phyloP scores from a whole-genome alignment of 352 stramenopile genomes.

The Phytophthora rubi region DNA sequence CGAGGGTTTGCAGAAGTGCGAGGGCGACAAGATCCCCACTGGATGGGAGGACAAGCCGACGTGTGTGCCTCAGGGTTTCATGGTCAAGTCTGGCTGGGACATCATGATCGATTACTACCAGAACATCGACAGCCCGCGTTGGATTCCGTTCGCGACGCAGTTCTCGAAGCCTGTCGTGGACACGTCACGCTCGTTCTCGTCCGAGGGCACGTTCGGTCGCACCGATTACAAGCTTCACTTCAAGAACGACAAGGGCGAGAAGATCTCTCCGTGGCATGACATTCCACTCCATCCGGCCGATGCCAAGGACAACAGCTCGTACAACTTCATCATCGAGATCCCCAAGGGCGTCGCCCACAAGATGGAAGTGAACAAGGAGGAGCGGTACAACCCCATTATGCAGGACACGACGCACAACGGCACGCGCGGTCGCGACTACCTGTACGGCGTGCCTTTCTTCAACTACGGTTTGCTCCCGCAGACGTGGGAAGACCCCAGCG shows the following conservation, averaged over 20 bases:
- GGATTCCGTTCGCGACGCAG: constrained; percentile 82
- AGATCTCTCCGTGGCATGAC: constrained; percentile 98
- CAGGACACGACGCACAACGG: constrained; percentile 98
- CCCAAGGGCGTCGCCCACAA: constrained; percentile 97
- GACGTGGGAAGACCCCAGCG: constrained; percentile 98
- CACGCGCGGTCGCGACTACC: constrained; percentile 94
- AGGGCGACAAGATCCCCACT: constrained; percentile 64
- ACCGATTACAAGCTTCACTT: constrained; percentile 83
- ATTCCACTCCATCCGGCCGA: constrained; percentile 86
- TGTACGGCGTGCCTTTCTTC: constrained; percentile 98
- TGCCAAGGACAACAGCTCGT: constrained; percentile 58
- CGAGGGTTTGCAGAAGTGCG: constrained; percentile 93
- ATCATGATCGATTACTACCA: constrained; percentile 99
- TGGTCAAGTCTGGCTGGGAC: constrained; percentile 98
- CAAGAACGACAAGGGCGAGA: constrained; percentile 68
- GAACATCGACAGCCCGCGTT: constrained; percentile 90
- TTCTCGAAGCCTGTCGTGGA: constrained; percentile 62
- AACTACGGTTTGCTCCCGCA: constrained; percentile 99
- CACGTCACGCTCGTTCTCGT: constrained; percentile 52
- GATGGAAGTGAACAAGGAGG: constrained; percentile 98
- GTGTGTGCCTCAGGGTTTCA: constrained; percentile 98
- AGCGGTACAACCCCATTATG: constrained; percentile 96
- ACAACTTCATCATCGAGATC: constrained; percentile 99
- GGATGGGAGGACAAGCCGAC: constrained; percentile 83
- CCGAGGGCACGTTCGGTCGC: constrained; percentile 69